These are phyloP conservation scores for Jackrogersella minutella DNA, from an alignment of 495 filamentous ascomycete genomes.

Conservation along the genomic window DNA sequence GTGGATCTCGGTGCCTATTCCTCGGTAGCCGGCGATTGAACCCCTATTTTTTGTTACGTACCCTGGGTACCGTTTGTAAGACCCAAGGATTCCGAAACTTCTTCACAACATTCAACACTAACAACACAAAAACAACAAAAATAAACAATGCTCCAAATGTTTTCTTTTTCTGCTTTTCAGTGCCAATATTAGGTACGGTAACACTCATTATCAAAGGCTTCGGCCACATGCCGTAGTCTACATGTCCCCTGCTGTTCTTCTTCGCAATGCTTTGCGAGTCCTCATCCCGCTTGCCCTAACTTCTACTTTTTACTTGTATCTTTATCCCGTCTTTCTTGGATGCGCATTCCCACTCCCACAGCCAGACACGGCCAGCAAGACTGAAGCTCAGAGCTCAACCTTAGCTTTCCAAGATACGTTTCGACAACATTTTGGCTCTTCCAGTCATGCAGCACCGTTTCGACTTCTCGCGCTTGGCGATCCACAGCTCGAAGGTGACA, in stretches of 20 bases:
- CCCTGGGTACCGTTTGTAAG: no score
- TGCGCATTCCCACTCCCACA: constrained; percentile 80
- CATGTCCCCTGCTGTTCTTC: constrained; percentile 64
- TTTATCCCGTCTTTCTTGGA: constrained; percentile 82
- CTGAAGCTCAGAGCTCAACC: constrained; percentile 19
- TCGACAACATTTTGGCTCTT: constrained; percentile 39
- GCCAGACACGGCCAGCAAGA: constrained; percentile 7
- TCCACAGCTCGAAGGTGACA: constrained; percentile 94
- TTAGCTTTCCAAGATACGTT: constrained; percentile 40
- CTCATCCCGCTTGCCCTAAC: constrained; percentile 75
- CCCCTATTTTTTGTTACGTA: constrained; percentile 10
- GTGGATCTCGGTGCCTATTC: constrained; percentile 14
- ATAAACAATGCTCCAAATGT: constrained; percentile 20
- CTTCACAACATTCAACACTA: no score
- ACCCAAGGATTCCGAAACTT: no score
- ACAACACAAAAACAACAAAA: no score
- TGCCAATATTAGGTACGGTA: constrained; percentile 29
- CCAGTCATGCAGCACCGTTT: constrained; percentile 70
- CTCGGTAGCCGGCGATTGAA: background rate
- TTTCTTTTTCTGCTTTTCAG: constrained; percentile 15
- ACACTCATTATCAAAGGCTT: constrained; percentile 28
- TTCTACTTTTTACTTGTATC: constrained; percentile 80
- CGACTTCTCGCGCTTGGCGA: constrained; percentile 90
- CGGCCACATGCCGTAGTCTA: constrained; percentile 50
- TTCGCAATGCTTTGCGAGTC: constrained; percentile 68